Evolutionary conservation across 805 yeast species (phyloP).

Genomic region (Blastobotrys terrestris): DNA sequence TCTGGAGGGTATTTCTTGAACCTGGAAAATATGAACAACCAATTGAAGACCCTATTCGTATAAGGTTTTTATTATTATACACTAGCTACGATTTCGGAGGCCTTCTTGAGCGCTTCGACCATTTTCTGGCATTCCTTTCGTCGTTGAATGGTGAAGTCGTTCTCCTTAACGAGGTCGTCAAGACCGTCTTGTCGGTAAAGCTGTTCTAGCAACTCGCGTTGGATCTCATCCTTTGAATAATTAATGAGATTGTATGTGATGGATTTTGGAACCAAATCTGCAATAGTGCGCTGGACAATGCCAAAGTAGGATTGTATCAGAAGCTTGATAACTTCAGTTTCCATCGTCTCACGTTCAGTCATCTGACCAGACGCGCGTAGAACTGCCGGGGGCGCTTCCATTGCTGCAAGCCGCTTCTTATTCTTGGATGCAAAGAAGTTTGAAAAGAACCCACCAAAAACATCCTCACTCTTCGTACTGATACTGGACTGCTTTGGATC

Average conservation of each 20-base stretch:
- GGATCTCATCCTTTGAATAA: constrained; percentile 77
- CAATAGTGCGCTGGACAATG: constrained; percentile 88
- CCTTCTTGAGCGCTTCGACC: constrained; percentile 87
- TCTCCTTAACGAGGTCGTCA: constrained; percentile 79
- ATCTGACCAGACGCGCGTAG: constrained; percentile 85
- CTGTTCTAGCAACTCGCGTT: constrained; percentile 83
- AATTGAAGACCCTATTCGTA: too few relatives aligned
- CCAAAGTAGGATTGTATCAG: constrained; percentile 83
- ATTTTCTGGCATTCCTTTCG: constrained; percentile 90
- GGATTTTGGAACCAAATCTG: constrained; percentile 92
- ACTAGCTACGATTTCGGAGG: constrained; percentile 74
- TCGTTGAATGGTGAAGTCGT: constrained; percentile 85
- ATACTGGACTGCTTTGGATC: constrained; percentile 22
- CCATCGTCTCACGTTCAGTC: constrained; percentile 92
- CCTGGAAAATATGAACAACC: too few relatives aligned
- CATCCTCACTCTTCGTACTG: constrained; percentile 36
- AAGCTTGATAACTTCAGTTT: constrained; percentile 92
- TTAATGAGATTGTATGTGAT: constrained; percentile 86
- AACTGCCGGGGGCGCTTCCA: constrained; percentile 96
- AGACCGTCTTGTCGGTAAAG: constrained; percentile 69
- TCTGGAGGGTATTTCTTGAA: too few relatives aligned
- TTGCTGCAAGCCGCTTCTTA: constrained; percentile 84
- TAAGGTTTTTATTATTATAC: constrained; percentile 13
- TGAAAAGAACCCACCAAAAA: constrained; percentile 79
- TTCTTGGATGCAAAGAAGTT: constrained; percentile 90